phyloP scores from a whole-genome alignment of 1,139 yeast species.

The Pichia sp. region DNA sequence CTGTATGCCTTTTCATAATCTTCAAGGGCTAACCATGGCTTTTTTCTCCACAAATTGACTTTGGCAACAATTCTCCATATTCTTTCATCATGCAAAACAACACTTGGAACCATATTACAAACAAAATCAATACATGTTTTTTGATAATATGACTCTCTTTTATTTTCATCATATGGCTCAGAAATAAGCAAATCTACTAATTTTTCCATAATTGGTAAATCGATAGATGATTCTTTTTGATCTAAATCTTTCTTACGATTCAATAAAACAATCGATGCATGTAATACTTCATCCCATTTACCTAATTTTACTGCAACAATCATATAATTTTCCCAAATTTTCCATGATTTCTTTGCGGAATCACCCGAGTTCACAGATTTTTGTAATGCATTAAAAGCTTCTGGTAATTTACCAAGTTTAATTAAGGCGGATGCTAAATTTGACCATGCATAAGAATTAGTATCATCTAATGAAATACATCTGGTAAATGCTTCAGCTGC shows the following conservation, averaged over 20 bases:
- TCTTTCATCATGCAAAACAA: conserved; percentile 64
- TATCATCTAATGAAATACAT: conserved; percentile 81
- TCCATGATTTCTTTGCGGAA: conserved; percentile 70
- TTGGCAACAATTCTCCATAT: conserved; percentile 80
- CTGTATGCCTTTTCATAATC: conserved; percentile 85
- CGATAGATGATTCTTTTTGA: conserved; percentile 60
- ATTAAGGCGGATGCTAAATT: conserved; percentile 80
- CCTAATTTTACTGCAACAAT: conserved; percentile 72
- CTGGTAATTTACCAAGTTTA: conserved; percentile 56
- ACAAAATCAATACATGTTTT: conserved; percentile 62
- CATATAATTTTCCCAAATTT: conserved; percentile 83
- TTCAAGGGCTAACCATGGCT: conserved; percentile 84
- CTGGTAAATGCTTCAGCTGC: conserved; percentile 93
- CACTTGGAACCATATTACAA: conserved; percentile 57
- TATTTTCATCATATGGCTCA: conserved; percentile 39
- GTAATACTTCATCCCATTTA: conserved; percentile 83
- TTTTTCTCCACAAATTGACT: conserved; percentile 81
- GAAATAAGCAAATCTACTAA: conserved; percentile 62
- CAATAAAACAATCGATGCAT: conserved; percentile 63
- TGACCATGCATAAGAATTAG: conserved; percentile 87
- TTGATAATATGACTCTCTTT: conserved; percentile 51
- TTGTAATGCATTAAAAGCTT: conserved; percentile 78
- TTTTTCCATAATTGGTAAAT: conserved; percentile 69
- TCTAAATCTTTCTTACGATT: conserved; percentile 43
- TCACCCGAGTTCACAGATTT: conserved; percentile 68